Evolutionary conservation across 2,329 filamentous ascomycete genomes (phyloP), one percentile per base, ranked within the genome.

Genomic region (Parastagonospora avenae): DNA sequence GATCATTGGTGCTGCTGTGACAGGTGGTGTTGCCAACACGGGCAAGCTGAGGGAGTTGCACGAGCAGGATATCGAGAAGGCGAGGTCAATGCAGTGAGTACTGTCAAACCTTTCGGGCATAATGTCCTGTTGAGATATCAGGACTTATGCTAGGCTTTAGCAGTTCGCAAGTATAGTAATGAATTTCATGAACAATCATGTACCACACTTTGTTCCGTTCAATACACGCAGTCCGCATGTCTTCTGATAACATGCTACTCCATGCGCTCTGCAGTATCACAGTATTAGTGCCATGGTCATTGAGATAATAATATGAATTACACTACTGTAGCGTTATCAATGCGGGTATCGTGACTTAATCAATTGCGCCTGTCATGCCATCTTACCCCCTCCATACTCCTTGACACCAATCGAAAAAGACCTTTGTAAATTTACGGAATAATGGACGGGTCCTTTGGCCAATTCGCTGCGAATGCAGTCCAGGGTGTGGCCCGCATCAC

Each of bases 11-110:
- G 74, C 74, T 4, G 72, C 70, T 1, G 42, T 74, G 5, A 76
- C 71, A 8, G 75, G 74, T 1, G 58, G 67, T 32, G 70, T 77
- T 24, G 74, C 74, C 11, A 65, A 75, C 41, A 76, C 73, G 1
- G 74, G 75, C 1, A 63, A 69, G 19, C 59, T 82, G 42, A 74
- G 77, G 64, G 71, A 77, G 41, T 53, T 83, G 48, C 82, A 81
- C 64, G 75, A 79, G 62, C 70, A 69, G 30, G 80, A 83, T 57
- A 50, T 81, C 7, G 74, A 80, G 52, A 47, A 72, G 74, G 51
- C 67, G n/a, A 61, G 67, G 52, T 51, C 38, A 4, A 56, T 59
- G 57, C 48, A 56, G 54, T 64, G 48, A 59, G 52, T 55, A 42
- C 29, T 15, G n/a, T 45, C 16, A 12, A 29, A 24, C 19, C 16